phyloP scores from a whole-genome alignment of 2,329 filamentous ascomycete genomes.

The Fusarium nygamai region DNA sequence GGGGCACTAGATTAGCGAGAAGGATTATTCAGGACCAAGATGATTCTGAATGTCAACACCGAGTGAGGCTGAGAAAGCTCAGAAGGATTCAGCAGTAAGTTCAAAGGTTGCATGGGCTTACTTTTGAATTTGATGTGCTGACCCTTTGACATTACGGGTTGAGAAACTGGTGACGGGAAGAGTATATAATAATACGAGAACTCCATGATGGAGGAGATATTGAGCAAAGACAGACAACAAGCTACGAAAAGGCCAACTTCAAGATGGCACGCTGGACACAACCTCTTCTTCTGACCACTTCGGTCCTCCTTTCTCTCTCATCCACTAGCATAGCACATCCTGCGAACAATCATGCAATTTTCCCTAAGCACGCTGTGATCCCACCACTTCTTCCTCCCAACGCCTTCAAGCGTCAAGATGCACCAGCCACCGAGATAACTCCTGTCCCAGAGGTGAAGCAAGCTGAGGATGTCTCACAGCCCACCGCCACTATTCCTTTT shows the following conservation, averaged over 20 bases:
- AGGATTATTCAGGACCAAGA: slow-evolving; percentile 4
- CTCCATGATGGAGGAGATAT: background rate
- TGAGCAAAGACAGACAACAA: background rate
- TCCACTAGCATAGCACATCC: background rate
- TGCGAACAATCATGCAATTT: background rate
- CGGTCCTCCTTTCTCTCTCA: slow-evolving; percentile 1
- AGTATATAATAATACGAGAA: background rate
- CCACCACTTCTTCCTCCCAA: background rate
- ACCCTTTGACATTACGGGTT: background rate
- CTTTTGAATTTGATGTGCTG: background rate
- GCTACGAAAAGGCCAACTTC: background rate
- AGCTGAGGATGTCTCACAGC: background rate
- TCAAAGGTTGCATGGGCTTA: background rate
- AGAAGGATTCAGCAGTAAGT: background rate
- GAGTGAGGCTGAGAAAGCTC: background rate
- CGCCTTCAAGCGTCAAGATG: slow-evolving; percentile 3
- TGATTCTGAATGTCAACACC: background rate
- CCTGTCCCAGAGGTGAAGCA: background rate
- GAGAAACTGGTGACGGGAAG: background rate
- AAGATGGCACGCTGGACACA: slow-evolving; percentile 7
- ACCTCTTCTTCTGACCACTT: background rate
- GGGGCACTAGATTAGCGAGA: background rate
- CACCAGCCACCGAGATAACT: background rate
- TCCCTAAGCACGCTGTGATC: background rate
- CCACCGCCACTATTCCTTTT: background rate